Conservation (phyloP, 1,284 basidiomycete species). For the Ceratobasidium theobromae region DNA sequence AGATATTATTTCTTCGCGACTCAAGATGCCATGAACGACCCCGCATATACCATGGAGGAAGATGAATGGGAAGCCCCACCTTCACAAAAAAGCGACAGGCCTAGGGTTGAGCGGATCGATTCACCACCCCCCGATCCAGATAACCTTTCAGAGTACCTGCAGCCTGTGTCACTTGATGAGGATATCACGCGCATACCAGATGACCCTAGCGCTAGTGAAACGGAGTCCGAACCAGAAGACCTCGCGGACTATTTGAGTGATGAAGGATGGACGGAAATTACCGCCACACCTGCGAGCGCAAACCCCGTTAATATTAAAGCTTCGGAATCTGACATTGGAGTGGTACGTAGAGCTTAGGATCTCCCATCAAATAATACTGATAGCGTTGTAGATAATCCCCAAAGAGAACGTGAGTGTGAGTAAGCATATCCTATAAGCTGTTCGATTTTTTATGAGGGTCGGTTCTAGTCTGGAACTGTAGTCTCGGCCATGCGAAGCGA, state of each 20-base stretch:
- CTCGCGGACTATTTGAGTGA: constrained; percentile 15
- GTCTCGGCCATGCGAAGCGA: constrained; percentile 17
- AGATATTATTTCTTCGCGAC: constrained; percentile 45
- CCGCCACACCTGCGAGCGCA: neutral
- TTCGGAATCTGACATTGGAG: constrained; percentile 38
- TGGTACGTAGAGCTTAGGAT: constrained; percentile 14
- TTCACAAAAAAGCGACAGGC: neutral
- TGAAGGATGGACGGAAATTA: constrained; percentile 16
- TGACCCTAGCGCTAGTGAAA: constrained; percentile 31
- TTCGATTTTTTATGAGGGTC: neutral
- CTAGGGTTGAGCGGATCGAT: constrained; percentile 1
- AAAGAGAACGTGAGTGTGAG: neutral
- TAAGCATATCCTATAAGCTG: neutral
- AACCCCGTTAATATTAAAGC: constrained; percentile 36
- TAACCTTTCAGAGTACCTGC: constrained; percentile 27
- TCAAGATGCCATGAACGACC: constrained; percentile 39
- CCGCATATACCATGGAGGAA: constrained; percentile 39
- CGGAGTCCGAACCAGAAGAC: constrained; percentile 35
- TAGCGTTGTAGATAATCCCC: neutral
- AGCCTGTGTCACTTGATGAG: constrained; percentile 20
- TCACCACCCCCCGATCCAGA: constrained; percentile 34
- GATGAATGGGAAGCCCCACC: constrained; percentile 16
- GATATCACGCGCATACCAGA: constrained; percentile 25
- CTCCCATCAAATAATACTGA: too few relatives aligned
- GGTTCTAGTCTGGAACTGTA: neutral